Conservation (phyloP, 2,329 filamentous ascomycete species). For the Claviceps sp. region DNA sequence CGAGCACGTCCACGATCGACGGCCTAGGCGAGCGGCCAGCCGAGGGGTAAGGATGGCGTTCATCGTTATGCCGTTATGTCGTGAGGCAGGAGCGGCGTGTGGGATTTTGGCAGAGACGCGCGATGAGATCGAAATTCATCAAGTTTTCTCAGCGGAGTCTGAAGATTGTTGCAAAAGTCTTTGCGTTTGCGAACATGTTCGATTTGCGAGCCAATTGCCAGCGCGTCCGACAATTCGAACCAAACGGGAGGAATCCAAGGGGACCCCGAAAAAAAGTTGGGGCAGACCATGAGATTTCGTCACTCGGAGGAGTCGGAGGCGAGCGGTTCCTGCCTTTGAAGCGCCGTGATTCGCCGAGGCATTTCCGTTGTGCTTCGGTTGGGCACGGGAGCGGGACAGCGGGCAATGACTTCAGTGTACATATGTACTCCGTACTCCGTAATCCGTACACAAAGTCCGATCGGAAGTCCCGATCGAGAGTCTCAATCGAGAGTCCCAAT, state of each 20-base stretch:
- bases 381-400: constrained; percentile 2
- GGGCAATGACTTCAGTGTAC: background rate
- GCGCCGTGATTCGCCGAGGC: constrained; percentile 11
- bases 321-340: constrained; percentile 3
- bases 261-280: constrained; percentile 3
- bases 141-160: constrained; percentile 6
- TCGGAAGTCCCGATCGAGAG: too few species aligned
- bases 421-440: background rate
- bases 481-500: too few species aligned
- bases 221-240: background rate
- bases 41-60: constrained; percentile 26
- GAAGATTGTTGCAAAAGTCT: background rate
- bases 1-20: constrained; percentile 33
- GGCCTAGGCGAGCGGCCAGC: constrained; percentile 24
- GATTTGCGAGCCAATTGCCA: background rate
- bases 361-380: constrained; percentile 4
- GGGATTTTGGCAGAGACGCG: constrained; percentile 1
- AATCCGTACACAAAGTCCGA: background rate
- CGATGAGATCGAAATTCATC: constrained; percentile 1
- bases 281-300: constrained; percentile 1
- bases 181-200: constrained; percentile 6
- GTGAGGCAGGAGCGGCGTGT: background rate
- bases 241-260: background rate
- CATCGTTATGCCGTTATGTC: constrained; percentile 20
- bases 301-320: constrained; percentile 2